Evolutionary conservation across 495 filamentous ascomycete genomes (phyloP).

Genomic region (Cairneyella variabilis): DNA sequence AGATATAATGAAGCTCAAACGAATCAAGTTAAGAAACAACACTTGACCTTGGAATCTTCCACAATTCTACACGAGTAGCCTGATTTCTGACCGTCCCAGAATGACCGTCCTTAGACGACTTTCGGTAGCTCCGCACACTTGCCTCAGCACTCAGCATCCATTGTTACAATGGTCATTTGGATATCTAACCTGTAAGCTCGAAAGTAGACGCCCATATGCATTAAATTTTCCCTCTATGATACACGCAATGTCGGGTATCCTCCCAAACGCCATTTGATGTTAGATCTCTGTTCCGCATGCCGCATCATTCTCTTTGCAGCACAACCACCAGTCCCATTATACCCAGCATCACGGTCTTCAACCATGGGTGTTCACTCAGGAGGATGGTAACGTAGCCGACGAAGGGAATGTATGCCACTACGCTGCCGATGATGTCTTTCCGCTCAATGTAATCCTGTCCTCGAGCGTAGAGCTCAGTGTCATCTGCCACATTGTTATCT

Average conservation of each 20-base stretch:
- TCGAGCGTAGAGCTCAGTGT: constrained; percentile 85
- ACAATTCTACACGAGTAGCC: too few relatives aligned
- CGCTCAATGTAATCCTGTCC: constrained; percentile 83
- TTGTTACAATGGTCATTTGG: too few relatives aligned
- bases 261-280: constrained; percentile 19
- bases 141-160: too few relatives aligned
- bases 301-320: constrained; percentile 80
- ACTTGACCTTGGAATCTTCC: too few relatives aligned
- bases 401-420: constrained; percentile 89
- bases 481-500: constrained; percentile 92
- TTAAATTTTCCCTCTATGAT: constrained; percentile 13
- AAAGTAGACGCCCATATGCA: neutral
- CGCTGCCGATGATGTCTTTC: constrained; percentile 90
- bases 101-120: too few relatives aligned
- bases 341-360: constrained; percentile 90
- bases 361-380: constrained; percentile 92
- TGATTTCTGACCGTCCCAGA: too few relatives aligned
- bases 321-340: constrained; percentile 95
- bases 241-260: constrained; percentile 19
- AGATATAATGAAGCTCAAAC: too few relatives aligned
- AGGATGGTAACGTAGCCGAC: constrained; percentile 98
- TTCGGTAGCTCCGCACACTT: too few relatives aligned
- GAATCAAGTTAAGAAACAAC: too few relatives aligned
- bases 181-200: too few relatives aligned
- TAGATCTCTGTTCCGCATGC: neutral